Conservation (phyloP, 2,329 filamentous ascomycete genomes). For the Fusarium verticillioides region DNA sequence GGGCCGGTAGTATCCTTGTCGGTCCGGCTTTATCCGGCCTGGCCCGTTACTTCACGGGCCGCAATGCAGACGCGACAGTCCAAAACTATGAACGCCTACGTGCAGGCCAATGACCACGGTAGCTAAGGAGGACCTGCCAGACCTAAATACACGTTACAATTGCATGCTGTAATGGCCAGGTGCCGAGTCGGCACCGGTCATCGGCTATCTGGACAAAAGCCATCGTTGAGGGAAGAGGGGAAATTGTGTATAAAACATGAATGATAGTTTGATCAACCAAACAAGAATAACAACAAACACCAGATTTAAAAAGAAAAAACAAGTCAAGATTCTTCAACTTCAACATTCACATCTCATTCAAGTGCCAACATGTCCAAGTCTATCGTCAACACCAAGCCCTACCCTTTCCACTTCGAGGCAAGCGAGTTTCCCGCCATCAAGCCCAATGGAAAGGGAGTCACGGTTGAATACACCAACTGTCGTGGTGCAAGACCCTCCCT, state of each 20-base stretch:
- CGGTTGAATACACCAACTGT: conserved; percentile 41
- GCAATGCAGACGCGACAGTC: no score
- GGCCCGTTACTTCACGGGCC: background rate
- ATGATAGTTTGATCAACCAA: background rate
- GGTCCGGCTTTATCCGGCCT: conserved; percentile 8
- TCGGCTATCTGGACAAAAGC: background rate
- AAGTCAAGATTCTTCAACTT: background rate
- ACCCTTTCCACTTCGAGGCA: conserved; percentile 20
- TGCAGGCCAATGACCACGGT: background rate
- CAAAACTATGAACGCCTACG: background rate
- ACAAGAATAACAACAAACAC: background rate
- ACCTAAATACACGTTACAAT: background rate
- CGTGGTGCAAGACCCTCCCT: conserved; percentile 52
- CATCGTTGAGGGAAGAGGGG: background rate
- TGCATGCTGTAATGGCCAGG: background rate
- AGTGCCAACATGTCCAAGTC: conserved; percentile 26
- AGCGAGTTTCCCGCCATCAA: conserved; percentile 8
- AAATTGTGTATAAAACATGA: conserved; percentile 5
- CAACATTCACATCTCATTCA: background rate
- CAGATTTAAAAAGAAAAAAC: no score
- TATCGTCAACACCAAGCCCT: conserved; percentile 11
- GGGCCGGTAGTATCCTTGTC: conserved; percentile 18
- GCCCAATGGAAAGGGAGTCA: conserved; percentile 6
- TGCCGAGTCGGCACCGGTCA: conserved; percentile 11
- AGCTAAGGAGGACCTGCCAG: background rate